phyloP scores from a whole-genome alignment of 352 stramenopile genomes.

The Pythium dissotocum region DNA sequence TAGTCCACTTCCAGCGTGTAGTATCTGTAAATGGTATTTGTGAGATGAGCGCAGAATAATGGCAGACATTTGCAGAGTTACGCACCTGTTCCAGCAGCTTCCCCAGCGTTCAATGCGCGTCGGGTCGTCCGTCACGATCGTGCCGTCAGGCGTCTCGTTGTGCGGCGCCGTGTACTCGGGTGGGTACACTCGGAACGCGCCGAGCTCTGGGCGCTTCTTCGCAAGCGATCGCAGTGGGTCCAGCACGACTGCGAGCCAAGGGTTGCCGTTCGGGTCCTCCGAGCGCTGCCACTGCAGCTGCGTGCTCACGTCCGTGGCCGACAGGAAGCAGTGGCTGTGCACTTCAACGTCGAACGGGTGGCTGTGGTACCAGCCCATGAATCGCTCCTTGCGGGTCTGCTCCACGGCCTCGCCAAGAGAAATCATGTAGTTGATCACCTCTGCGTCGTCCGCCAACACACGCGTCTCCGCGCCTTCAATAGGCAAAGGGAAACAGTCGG shows the following conservation, averaged over 20 bases:
- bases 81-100: conserved; percentile 91
- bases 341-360: conserved; percentile 98
- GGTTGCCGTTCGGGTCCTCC: conserved; percentile 95
- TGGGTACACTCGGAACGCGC: conserved; percentile 97
- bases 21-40: conserved; percentile 52
- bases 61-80: background rate
- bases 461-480: conserved; percentile 96
- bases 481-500: conserved; percentile 97
- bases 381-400: conserved; percentile 94
- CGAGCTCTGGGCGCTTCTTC: conserved; percentile 94
- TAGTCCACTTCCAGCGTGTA: conserved; percentile 96
- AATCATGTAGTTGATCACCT: conserved; percentile 99
- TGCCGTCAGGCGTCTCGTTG: conserved; percentile 96
- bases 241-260: conserved; percentile 98
- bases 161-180: conserved; percentile 93
- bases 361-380: conserved; percentile 99
- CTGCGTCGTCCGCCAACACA: conserved; percentile 95
- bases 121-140: conserved; percentile 92
- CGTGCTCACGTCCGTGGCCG: conserved; percentile 96
- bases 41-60: background rate
- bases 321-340: conserved; percentile 97
- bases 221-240: conserved; percentile 95
- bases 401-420: conserved; percentile 95
- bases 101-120: conserved; percentile 95
- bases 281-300: conserved; percentile 98